Conservation (phyloP, 768 basidiomycete species). For the Tricholoma matsutake region DNA sequence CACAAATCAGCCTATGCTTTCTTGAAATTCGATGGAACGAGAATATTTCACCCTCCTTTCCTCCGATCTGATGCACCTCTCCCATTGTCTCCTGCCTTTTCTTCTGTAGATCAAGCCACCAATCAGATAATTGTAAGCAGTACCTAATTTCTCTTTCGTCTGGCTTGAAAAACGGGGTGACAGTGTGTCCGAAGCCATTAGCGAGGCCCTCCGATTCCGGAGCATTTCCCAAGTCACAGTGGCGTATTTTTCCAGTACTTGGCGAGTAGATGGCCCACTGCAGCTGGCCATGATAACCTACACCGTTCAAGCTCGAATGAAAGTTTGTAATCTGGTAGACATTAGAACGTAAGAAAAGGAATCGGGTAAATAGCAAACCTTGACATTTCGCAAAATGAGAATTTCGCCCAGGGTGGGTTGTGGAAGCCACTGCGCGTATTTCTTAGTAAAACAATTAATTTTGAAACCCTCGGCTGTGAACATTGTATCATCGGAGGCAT, state of each 20-base stretch:
- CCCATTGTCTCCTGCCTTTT: slow-evolving; percentile 12
- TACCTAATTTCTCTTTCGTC: slow-evolving; percentile 37
- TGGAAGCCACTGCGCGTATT: slow-evolving; percentile 49
- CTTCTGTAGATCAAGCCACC: slow-evolving; percentile 44
- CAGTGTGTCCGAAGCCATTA: slow-evolving; percentile 36
- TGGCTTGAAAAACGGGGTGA: slow-evolving; percentile 45
- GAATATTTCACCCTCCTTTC: slow-evolving; percentile 7
- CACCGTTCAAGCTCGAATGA: slow-evolving; percentile 29
- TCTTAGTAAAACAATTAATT: slow-evolving; percentile 52
- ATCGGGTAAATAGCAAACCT: slow-evolving; percentile 31
- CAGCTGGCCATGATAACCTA: slow-evolving; percentile 45
- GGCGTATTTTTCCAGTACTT: slow-evolving; percentile 31
- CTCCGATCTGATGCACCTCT: slow-evolving; percentile 19
- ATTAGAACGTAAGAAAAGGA: background rate
- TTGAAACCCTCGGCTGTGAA: slow-evolving; percentile 23
- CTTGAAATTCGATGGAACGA: slow-evolving; percentile 14
- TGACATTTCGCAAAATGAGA: slow-evolving; percentile 47
- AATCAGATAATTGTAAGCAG: slow-evolving; percentile 42
- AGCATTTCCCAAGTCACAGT: slow-evolving; percentile 33
- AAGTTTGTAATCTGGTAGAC: slow-evolving; percentile 30
- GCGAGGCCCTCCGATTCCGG: slow-evolving; percentile 34
- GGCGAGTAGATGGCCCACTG: slow-evolving; percentile 56
- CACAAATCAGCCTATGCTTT: slow-evolving; percentile 48
- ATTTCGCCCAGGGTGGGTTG: slow-evolving; percentile 45
- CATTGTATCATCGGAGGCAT: slow-evolving; percentile 26